phyloP scores from a whole-genome alignment of 2,329 filamentous ascomycete species.

The Chrysoporthe deuterocubensis region DNA sequence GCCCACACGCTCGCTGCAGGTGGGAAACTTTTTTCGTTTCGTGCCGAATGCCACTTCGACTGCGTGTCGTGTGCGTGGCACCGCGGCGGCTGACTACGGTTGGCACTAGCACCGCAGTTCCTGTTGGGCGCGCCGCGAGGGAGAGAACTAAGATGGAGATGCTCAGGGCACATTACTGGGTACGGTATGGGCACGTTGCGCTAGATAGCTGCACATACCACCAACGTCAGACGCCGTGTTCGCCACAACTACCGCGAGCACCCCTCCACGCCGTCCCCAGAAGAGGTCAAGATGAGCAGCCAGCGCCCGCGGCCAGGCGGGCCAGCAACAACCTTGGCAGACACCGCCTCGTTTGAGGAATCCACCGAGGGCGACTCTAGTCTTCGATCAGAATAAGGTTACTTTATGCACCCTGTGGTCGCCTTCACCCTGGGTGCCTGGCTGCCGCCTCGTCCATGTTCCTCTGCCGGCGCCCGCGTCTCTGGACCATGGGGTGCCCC shows the following conservation, averaged over 20 bases:
- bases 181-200: too few species aligned
- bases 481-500: not conserved
- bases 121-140: not conserved
- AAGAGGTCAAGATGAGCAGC: not conserved
- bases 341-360: not conserved
- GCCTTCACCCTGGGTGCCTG: too few species aligned
- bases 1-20: not conserved
- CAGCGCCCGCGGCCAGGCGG: not conserved
- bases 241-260: too few species aligned
- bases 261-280: not conserved
- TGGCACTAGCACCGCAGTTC: too few species aligned
- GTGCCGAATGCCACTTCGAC: not conserved
- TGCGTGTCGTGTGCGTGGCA: not conserved
- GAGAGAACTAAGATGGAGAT: not conserved
- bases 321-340: not conserved
- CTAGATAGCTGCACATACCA: not conserved
- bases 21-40: constrained; percentile 4
- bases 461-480: not conserved
- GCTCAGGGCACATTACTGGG: not conserved
- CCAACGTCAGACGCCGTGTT: not conserved
- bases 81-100: not conserved
- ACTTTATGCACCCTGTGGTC: not conserved
- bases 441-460: not conserved
- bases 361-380: not conserved
- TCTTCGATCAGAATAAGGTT: not conserved